Evolutionary conservation across 345 rosid genomes (phyloP), one percentile per base, ranked within the genome.

Genomic region (Angophora floribunda): DNA sequence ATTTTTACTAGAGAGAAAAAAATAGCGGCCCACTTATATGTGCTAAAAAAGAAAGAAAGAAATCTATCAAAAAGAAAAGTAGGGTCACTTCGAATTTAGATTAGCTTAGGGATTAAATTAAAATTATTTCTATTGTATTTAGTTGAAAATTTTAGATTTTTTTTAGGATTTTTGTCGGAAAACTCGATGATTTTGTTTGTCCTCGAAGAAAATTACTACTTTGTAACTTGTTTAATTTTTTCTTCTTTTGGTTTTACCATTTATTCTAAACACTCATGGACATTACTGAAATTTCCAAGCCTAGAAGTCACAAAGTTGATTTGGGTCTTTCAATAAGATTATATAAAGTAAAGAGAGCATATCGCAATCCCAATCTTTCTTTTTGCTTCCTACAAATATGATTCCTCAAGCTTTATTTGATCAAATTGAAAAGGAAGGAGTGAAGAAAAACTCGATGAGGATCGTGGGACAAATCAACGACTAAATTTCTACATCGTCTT

Each of bases 401-500:
- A 61, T 6, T 61, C 28, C 28, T 61, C 32, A 6, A 61, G 67
- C 32, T 61, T 12, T 61, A 61, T 61, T 61, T 28, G 32, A 61
- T 6, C 67, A 61, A 61, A 28, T 61, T 12, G 32, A 61, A 61
- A 61, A 61, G 11, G 67, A 59, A 26, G 6, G 67, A 63, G 41
- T 63, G 75, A 63, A 15, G 32, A 30, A 24, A 53, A 36, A 49
- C 49, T 12, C 19, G n/a, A 55, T 12, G 63, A 32, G 53, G 57
- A 45, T 51, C 15, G 19, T n/a, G 16, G 15, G 17, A 63, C 50
- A 59, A 79, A 52, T n/a, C n/a, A n/a, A 63, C 55, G 86, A 52
- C 92, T 87, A 51, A 57, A 50, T 90, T 78, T 84, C 87, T 88
- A 91, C 87, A 85, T 91, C 89, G 90, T 88, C 52, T 21, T 13